phyloP scores from a whole-genome alignment of 2,329 filamentous ascomycete species.

The Pyricularia grisea region DNA sequence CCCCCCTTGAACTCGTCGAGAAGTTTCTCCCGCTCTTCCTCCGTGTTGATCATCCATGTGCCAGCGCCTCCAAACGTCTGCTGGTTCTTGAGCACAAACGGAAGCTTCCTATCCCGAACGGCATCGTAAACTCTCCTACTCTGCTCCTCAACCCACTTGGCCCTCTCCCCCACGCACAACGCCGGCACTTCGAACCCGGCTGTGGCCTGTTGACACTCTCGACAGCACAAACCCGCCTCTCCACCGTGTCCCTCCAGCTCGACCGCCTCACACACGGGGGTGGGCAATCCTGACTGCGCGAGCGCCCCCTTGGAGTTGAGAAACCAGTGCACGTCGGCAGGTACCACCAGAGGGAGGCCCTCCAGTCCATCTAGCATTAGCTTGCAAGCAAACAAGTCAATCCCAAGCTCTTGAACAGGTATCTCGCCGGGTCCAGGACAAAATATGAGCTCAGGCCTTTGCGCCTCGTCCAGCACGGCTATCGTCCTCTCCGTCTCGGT shows the following conservation, averaged over 20 bases:
- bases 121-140: conserved; percentile 14
- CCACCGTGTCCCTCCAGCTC: conserved; percentile 13
- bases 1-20: conserved; percentile 15
- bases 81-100: conserved; percentile 28
- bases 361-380: conserved; percentile 20
- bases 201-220: not conserved
- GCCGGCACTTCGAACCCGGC: conserved; percentile 9
- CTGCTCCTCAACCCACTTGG: conserved; percentile 19
- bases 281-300: conserved; percentile 22
- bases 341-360: conserved; percentile 16
- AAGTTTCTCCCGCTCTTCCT: conserved; percentile 16
- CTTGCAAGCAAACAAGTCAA: conserved; percentile 20
- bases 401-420: conserved; percentile 14
- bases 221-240: conserved; percentile 2
- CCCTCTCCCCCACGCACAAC: conserved; percentile 16
- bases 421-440: conserved; percentile 19
- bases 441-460: conserved; percentile 22
- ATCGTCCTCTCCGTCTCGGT: conserved; percentile 21
- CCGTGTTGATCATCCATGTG: conserved; percentile 20
- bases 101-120: conserved; percentile 15
- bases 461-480: conserved; percentile 15
- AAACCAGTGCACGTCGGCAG: conserved; percentile 22
- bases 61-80: conserved; percentile 27
- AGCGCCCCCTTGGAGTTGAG: conserved; percentile 26
- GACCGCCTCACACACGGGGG: conserved; percentile 17